Evolutionary conservation across 2,329 filamentous ascomycete species (phyloP).

Genomic region (Fusarium redolens): DNA sequence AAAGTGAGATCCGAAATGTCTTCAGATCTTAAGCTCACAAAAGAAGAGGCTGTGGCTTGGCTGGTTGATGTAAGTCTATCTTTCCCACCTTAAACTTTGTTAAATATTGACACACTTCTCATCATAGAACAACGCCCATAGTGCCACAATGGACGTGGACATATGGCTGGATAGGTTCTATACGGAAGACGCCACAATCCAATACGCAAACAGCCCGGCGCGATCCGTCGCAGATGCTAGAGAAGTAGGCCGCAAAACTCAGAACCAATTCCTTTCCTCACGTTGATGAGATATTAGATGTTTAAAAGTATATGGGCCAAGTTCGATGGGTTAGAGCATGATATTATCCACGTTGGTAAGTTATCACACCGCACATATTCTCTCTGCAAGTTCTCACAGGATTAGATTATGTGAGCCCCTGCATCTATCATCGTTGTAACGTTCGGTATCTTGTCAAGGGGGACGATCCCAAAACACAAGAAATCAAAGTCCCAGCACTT

Average conservation of each 20-base stretch:
- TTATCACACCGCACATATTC: accelerated
- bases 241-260: background rate
- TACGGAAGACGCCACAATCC: background rate
- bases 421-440: conserved; percentile 8
- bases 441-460: conserved; percentile 13
- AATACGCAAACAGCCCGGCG: background rate
- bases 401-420: background rate
- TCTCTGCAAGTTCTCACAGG: background rate
- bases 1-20: background rate
- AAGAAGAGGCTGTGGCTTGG: background rate
- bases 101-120: background rate
- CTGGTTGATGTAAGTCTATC: background rate
- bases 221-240: background rate
- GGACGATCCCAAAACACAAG: background rate
- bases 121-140: conserved; percentile 1
- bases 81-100: background rate
- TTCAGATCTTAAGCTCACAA: background rate
- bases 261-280: background rate
- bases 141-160: conserved; percentile 4
- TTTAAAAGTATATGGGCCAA: conserved; percentile 6
- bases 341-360: conserved; percentile 1
- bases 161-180: conserved; percentile 7
- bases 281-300: background rate
- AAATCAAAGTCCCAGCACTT: background rate
- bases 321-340: conserved; percentile 5